Percentiles rank a stretch among this genome's conserved stretches.
Evolutionary conservation across 2,329 filamentous ascomycete species (phyloP).

Genomic region (Aspergillus jensenii): DNA sequence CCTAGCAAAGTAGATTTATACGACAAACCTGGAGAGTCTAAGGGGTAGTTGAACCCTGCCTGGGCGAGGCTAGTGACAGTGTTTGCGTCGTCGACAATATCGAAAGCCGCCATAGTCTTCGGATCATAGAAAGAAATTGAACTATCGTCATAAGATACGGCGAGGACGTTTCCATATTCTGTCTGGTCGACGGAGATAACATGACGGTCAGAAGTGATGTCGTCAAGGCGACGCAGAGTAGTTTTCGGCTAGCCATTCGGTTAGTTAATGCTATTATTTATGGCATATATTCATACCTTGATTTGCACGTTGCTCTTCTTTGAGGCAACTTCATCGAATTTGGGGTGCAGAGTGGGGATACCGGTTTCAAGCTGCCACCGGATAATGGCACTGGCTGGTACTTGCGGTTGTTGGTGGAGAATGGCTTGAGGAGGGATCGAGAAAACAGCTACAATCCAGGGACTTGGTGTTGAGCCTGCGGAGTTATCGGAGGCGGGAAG

Average conservation of each 20-base stretch:
- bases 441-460: conserved; percentile 71
- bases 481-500: conserved; percentile 62
- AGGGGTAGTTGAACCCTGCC: conserved; percentile 71
- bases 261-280: neutral
- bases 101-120: conserved; percentile 67
- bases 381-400: conserved; percentile 72
- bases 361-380: conserved; percentile 76
- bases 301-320: conserved; percentile 57
- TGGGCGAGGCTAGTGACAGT: conserved; percentile 71
- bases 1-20: neutral
- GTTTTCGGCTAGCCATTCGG: conserved; percentile 42
- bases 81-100: conserved; percentile 62
- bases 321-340: conserved; percentile 72
- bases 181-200: conserved; percentile 67
- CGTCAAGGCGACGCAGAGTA: conserved; percentile 63
- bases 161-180: conserved; percentile 70
- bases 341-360: conserved; percentile 66
- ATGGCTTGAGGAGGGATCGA: conserved; percentile 57
- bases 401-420: conserved; percentile 59
- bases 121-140: conserved; percentile 78
- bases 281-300: conserved; percentile 27
- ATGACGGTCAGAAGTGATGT: conserved; percentile 68
- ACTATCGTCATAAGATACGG: conserved; percentile 76
- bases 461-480: conserved; percentile 55
- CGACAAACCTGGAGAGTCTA: conserved; percentile 60